A percentile compares a stretch with the other conserved stretches of the same genome.
Conservation (phyloP, 2,329 filamentous ascomycete genomes). For the Cladosporium sp. region DNA sequence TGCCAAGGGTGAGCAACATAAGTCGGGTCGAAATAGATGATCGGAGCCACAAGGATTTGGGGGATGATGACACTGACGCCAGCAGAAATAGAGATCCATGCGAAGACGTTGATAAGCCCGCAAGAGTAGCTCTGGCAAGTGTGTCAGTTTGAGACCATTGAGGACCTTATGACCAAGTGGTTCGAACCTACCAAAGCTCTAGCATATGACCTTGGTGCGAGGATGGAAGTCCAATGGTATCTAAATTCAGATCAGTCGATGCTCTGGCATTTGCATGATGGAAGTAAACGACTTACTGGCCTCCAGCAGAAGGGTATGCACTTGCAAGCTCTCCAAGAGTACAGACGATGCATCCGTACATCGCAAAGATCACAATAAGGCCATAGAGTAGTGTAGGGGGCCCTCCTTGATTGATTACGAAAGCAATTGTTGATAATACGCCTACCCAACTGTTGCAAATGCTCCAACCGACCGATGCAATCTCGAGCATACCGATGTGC, state of each 20-base stretch:
- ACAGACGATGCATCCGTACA: constrained; percentile 18
- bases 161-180: too few relatives aligned
- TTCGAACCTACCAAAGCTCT: neutral
- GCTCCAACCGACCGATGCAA: constrained; percentile 49
- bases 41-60: constrained; percentile 14
- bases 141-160: too few relatives aligned
- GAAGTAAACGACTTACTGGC: neutral
- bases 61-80: constrained; percentile 18
- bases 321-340: constrained; percentile 18
- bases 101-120: constrained; percentile 5
- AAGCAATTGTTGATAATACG: constrained; percentile 53
- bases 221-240: constrained; percentile 1
- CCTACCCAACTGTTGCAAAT: constrained; percentile 61
- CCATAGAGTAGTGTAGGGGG: constrained; percentile 20
- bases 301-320: constrained; percentile 14
- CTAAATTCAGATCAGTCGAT: neutral
- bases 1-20: constrained; percentile 13
- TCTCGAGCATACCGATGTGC: constrained; percentile 56
- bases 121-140: neutral
- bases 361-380: constrained; percentile 11
- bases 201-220: neutral
- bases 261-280: neutral
- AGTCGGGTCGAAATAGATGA: constrained; percentile 13
- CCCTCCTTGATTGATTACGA: constrained; percentile 42
- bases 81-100: constrained; percentile 19